Percentiles rank a stretch among this genome's conserved stretches.
Evolutionary conservation across 2,329 filamentous ascomycete species (phyloP).

Genomic region (Botrytis galanthina): DNA sequence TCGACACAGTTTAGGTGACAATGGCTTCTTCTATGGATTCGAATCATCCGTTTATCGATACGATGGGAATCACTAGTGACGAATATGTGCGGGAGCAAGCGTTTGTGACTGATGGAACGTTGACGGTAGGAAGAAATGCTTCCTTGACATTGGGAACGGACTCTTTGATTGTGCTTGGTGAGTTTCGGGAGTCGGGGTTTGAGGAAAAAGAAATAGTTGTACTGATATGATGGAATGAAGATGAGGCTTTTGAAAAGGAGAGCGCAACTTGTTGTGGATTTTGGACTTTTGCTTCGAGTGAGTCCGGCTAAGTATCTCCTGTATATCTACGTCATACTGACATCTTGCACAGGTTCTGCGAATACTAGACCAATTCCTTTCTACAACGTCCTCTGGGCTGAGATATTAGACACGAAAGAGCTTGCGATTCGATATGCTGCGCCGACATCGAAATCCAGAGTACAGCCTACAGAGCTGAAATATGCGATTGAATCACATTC

Average conservation of each 20-base stretch:
- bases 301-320: slow-evolving; percentile 21
- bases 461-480: slow-evolving; percentile 60
- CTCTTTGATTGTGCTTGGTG: slow-evolving; percentile 58
- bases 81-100: slow-evolving; percentile 38
- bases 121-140: slow-evolving; percentile 56
- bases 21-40: slow-evolving; percentile 21
- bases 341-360: slow-evolving; percentile 29
- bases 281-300: slow-evolving; percentile 46
- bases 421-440: slow-evolving; percentile 73
- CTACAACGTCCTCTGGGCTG: slow-evolving; percentile 82
- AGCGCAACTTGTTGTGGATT: slow-evolving; percentile 56
- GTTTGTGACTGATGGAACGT: slow-evolving; percentile 45
- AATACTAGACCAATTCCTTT: slow-evolving; percentile 61
- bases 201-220: not conserved
- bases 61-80: slow-evolving; percentile 32
- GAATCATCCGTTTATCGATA: slow-evolving; percentile 41
- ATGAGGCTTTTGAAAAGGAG: slow-evolving; percentile 52
- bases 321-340: slow-evolving; percentile 16
- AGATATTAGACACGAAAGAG: slow-evolving; percentile 52
- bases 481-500: slow-evolving; percentile 51
- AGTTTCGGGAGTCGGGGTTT: slow-evolving; percentile 18
- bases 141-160: slow-evolving; percentile 60
- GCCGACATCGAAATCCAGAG: slow-evolving; percentile 54
- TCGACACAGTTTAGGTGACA: not conserved
- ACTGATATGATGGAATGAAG: slow-evolving; percentile 37